Percentiles rank a stretch among this genome's conserved stretches.
These are phyloP conservation scores for Aechmea fasciata DNA, from an alignment of 176 grass and related monocot species.

Conservation along the genomic window DNA sequence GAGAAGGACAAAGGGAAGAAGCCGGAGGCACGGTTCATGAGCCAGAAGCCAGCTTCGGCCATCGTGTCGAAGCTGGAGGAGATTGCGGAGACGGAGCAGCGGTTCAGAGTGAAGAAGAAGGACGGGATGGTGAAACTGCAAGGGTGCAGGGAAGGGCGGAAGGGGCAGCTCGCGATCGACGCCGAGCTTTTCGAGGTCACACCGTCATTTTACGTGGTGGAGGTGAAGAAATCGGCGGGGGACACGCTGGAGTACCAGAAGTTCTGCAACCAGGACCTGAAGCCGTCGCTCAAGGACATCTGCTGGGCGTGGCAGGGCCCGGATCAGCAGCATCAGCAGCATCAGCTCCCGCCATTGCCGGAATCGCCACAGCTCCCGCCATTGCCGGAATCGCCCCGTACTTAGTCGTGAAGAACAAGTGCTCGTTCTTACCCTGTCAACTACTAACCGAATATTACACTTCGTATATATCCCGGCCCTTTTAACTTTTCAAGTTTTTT, in stretches of 20 bases:
- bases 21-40: slow-evolving; percentile 55
- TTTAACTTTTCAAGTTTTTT: no score
- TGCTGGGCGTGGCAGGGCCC: slow-evolving; percentile 41
- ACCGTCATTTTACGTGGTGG: slow-evolving; percentile 54
- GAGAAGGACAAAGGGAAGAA: slow-evolving; percentile 45
- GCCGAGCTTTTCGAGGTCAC: slow-evolving; percentile 83
- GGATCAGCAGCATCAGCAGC: slow-evolving; percentile 26
- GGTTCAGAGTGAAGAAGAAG: slow-evolving; percentile 74
- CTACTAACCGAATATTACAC: no score
- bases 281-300: slow-evolving; percentile 71
- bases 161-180: slow-evolving; percentile 68
- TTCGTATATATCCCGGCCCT: no score
- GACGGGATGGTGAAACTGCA: slow-evolving; percentile 64
- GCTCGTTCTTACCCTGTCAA: no score
- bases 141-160: slow-evolving; percentile 67
- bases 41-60: slow-evolving; percentile 49
- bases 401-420: no score
- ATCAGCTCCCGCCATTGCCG: slow-evolving; percentile 30
- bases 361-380: slow-evolving; percentile 40
- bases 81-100: slow-evolving; percentile 50
- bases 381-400: slow-evolving; percentile 11
- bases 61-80: slow-evolving; percentile 89
- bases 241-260: slow-evolving; percentile 83
- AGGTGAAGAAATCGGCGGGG: slow-evolving; percentile 85
- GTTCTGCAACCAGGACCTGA: slow-evolving; percentile 70